Base-by-base conservation (phyloP, 768 basidiomycete genomes). In the Boletus rubescentipes region DNA sequence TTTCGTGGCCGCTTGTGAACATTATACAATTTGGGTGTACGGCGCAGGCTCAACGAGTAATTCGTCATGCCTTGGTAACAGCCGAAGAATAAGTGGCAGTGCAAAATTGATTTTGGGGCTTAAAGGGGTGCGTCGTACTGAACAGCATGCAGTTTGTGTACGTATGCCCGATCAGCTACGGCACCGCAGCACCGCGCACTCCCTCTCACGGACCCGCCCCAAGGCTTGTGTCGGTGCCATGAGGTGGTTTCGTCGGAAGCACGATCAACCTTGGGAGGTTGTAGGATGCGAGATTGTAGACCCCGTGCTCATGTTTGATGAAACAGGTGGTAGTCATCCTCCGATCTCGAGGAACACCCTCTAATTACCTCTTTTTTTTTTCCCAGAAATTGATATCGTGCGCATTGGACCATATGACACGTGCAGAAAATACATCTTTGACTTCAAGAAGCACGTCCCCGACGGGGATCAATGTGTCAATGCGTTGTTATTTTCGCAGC, bases 181-280 rank as follows among this genome's bases (percentile, higher is more conserved):
- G 52, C 55, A 61, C 46, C 55, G 63, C 59, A 67, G 49, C 41
- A 55, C 35, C 42, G 29, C 38, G 30, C 38, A 40, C 46, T 9
- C 51, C 44, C 49, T 43, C 48, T 60, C 53, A 59, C 53, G 54
- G 42, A 60, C 61, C 56, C 55, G 36, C 61, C 51, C 31, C 45
- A 57, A 53, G 46, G 51, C 51, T 62, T 57, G 44, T 40, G 38
- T 59, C 53, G 54, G 41, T 42, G 18, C 49, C 49, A 69, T 71
- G 66, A 63, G 66, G 63, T 72, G 72, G 57, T 79, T 86, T 60
- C 78, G 81, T 56, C 77, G 82, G 55, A 80, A 76, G 57, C 53
- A 46, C 48, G 81, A 86, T 63, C 72, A 72, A 9, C 81, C 87
- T 35, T 91, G 89, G 89, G 89, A 91, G 72, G 88, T 91, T 38